phyloP scores from a whole-genome alignment of 495 filamentous ascomycete genomes.

The Talaromyces borbonicus region DNA sequence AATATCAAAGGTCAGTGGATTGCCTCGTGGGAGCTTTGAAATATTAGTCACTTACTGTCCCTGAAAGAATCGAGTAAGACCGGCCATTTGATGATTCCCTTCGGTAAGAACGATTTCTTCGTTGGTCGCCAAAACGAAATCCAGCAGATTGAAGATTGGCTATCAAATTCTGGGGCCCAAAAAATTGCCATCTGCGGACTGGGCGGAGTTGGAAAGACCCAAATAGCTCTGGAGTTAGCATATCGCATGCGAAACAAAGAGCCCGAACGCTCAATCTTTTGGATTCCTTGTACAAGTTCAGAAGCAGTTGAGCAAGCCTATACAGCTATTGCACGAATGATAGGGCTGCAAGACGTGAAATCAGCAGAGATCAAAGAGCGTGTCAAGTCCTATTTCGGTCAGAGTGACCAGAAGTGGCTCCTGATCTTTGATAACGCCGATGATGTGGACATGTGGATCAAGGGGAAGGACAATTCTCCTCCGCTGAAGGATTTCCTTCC shows the following conservation, averaged over 20 bases:
- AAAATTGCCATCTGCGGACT: slow-evolving; percentile 30
- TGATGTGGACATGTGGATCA: slow-evolving; percentile 22
- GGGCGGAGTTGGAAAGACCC: slow-evolving; percentile 42
- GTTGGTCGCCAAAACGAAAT: too few species aligned
- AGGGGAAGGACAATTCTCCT: neutral
- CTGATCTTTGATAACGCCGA: slow-evolving; percentile 35
- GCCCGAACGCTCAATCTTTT: slow-evolving; percentile 38
- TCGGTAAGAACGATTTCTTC: too few species aligned
- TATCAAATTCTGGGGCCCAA: too few species aligned
- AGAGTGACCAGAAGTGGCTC: slow-evolving; percentile 21
- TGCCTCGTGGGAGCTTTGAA: too few species aligned
- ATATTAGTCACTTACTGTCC: too few species aligned
- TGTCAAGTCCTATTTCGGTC: slow-evolving; percentile 22
- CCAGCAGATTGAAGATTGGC: too few species aligned
- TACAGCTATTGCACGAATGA: slow-evolving; percentile 21
- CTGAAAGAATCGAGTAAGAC: too few species aligned
- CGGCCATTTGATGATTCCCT: too few species aligned
- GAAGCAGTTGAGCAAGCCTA: slow-evolving; percentile 37
- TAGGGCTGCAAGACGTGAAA: slow-evolving; percentile 14
- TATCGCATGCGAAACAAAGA: slow-evolving; percentile 28
- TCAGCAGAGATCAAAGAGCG: slow-evolving; percentile 16
- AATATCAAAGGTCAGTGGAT: neutral
- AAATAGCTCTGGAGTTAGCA: slow-evolving; percentile 38
- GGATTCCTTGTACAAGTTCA: slow-evolving; percentile 33
- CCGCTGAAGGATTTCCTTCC: slow-evolving; percentile 17